These are phyloP conservation scores for Curvularia hawaiiensis DNA, from an alignment of 2,329 filamentous ascomycete species.

Conservation along the genomic window DNA sequence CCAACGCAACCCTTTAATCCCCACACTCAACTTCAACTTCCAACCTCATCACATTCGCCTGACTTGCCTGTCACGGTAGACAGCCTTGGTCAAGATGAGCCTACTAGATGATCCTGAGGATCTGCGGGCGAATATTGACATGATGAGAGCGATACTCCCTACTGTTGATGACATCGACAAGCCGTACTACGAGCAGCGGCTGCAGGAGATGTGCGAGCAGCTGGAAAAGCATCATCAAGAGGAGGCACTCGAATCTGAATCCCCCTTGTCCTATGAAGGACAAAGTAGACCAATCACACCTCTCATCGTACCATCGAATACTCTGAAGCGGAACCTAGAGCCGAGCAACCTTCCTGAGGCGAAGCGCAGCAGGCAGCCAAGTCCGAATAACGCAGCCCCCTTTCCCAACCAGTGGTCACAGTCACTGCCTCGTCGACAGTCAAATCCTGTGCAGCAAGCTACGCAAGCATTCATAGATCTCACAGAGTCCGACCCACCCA, in stretches of 20 bases:
- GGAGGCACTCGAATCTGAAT: background rate
- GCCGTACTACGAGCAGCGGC: slow-evolving; percentile 8
- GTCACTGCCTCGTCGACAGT: slow-evolving; percentile 9
- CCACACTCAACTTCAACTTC: background rate
- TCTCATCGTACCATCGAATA: slow-evolving; percentile 9
- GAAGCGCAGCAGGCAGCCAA: slow-evolving; percentile 34
- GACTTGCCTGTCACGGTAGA: background rate
- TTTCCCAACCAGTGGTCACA: slow-evolving; percentile 18
- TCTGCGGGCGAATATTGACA: slow-evolving; percentile 8
- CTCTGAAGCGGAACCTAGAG: slow-evolving; percentile 35
- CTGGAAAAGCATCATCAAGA: background rate
- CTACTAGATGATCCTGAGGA: background rate
- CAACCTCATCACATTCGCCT: background rate
- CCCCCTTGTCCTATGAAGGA: background rate
- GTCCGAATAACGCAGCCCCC: slow-evolving; percentile 29
- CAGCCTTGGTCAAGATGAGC: slow-evolving; percentile 2
- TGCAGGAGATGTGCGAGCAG: slow-evolving; percentile 4
- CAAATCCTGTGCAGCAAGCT: background rate
- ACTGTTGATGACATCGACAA: slow-evolving; percentile 1
- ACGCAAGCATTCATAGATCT: slow-evolving; percentile 20
- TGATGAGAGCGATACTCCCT: slow-evolving; percentile 9
- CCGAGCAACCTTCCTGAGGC: slow-evolving; percentile 26
- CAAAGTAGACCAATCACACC: slow-evolving; percentile 4
- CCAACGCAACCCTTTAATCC: background rate
- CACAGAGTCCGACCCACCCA: slow-evolving; percentile 31